These are phyloP conservation scores for Rhodamnia argentea DNA, from an alignment of 345 rosid genomes.

Conservation along the genomic window DNA sequence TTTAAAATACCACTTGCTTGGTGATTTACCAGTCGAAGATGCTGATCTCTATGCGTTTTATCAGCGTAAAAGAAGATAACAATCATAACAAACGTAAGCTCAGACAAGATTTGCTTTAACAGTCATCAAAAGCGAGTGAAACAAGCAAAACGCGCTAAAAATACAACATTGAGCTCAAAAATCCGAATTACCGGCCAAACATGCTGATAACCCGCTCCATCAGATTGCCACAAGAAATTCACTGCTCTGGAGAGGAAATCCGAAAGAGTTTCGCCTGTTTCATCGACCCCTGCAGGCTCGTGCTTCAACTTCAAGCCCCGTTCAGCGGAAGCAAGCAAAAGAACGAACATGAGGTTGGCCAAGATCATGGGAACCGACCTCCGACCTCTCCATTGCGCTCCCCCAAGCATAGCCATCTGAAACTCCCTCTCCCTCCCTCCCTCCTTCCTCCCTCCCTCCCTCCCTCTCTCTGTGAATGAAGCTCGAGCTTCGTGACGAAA, in stretches of 20 bases:
- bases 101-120: neutral
- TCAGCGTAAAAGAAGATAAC: neutral
- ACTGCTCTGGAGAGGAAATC: constrained; percentile 3
- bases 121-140: neutral
- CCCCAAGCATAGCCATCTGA: neutral
- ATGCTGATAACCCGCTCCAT: constrained; percentile 21
- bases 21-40: neutral
- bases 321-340: constrained; percentile 13
- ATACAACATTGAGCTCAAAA: neutral
- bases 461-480: neutral
- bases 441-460: neutral
- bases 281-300: neutral
- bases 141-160: neutral
- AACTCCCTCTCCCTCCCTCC: neutral
- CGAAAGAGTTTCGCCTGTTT: neutral
- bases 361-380: constrained; percentile 1
- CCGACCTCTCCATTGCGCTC: neutral
- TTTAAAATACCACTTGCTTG: neutral
- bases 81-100: neutral
- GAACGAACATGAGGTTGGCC: neutral
- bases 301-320: constrained; percentile 1
- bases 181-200: constrained; percentile 32
- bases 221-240: constrained; percentile 16
- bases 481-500: neutral
- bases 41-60: neutral